Evolutionary conservation across 768 basidiomycete genomes (phyloP), one percentile per base, ranked within the genome.

Genomic region (Pleurotus tuoliensis): DNA sequence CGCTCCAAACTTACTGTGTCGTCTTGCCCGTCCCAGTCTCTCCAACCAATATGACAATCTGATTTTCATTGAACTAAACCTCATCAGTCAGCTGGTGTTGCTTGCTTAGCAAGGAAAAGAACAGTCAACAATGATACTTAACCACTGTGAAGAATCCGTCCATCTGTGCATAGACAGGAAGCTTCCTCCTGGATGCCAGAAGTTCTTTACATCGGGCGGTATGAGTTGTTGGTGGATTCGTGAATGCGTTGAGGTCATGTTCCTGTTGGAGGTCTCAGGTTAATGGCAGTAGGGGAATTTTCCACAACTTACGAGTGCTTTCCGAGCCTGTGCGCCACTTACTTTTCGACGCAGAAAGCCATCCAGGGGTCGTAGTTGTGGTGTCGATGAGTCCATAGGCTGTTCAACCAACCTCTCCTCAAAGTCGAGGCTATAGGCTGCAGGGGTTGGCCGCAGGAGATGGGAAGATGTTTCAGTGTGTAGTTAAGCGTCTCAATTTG

Each of bases 21-120:
- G 93, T 96, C 76, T 95, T 97, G 37, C 94, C 94, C 18, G 92
- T 89, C 9, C 94, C 94, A 0, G 94, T 96, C 76, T 96, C 94
- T 63, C 94, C 91, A 57, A 92, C 88, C 82, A 94, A 88, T 58
- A 94, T 83, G 40, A 90, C 87, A 60, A 97, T 88, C 75, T 96
- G 94, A 69, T 92, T 83, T 63, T 82, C 73, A 56, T 66, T 81
- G 72, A 90, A 92, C 86, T 88, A 71, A 13, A 73, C 69, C 64
- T 61, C 63, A 61, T 41, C 56, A 41, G 34, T 30, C 30, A 59
- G 44, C 37, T 54, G 38, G 52, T 59, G 27, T 30, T 30, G 27
- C 27, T 5, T 30, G 27, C 27, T 8, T 30, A 30, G n/a, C n/a
- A n/a, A n/a, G n/a, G n/a, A n/a, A n/a, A n/a, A 30, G 27, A 7